Conservation (phyloP, 441 rosid genomes). For the Biscutella laevigata region DNA sequence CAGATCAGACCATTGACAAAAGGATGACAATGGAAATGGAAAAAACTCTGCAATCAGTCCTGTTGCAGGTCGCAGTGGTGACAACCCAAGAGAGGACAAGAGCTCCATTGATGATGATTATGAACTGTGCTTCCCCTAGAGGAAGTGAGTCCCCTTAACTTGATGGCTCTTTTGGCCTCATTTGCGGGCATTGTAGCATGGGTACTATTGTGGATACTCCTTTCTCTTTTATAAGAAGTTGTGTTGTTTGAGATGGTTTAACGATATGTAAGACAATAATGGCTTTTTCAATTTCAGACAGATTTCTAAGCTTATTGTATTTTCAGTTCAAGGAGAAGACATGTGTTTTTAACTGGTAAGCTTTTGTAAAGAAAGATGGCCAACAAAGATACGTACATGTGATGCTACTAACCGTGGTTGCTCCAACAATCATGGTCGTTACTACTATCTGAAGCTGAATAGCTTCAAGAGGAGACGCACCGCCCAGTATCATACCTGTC, state of each 20-base stretch:
- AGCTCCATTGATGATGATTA: slow-evolving; percentile 48
- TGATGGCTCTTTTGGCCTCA: background rate
- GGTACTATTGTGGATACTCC: slow-evolving; percentile 7
- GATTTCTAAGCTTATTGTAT: background rate
- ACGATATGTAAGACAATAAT: background rate
- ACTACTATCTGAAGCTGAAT: slow-evolving; percentile 86
- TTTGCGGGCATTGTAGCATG: slow-evolving; percentile 5
- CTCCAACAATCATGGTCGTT: slow-evolving; percentile 82
- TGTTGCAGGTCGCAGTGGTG: background rate
- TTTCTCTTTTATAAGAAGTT: background rate
- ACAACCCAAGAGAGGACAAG: slow-evolving; percentile 28
- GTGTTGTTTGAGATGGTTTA: background rate
- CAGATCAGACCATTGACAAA: slow-evolving; percentile 19
- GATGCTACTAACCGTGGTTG: slow-evolving; percentile 78
- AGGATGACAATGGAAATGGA: slow-evolving; percentile 23
- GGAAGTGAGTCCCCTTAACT: slow-evolving; percentile 46
- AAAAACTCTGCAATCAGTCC: slow-evolving; percentile 31
- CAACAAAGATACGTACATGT: slow-evolving; percentile 65
- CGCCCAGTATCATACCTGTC: slow-evolving; percentile 96
- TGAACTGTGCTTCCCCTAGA: slow-evolving; percentile 35
- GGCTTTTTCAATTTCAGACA: slow-evolving; percentile 1
- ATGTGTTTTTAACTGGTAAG: slow-evolving; percentile 55
- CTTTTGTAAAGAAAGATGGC: slow-evolving; percentile 80
- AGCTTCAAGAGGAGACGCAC: slow-evolving; percentile 81
- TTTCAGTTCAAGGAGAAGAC: slow-evolving; percentile 37